Conservation (phyloP, 495 filamentous ascomycete genomes). For the Aspergillus asperescens region DNA sequence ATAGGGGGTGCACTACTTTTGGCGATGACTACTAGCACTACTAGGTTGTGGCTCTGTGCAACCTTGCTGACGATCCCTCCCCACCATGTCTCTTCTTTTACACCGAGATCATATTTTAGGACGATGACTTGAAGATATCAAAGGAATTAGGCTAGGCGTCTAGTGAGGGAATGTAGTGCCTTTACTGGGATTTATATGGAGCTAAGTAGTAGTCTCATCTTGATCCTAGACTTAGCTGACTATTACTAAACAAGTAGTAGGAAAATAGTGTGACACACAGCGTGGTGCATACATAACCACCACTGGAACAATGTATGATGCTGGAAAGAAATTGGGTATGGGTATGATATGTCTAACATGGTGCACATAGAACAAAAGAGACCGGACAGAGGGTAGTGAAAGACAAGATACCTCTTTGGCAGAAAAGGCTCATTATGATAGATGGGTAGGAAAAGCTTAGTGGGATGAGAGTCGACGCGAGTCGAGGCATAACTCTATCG, state of each 20-base stretch:
- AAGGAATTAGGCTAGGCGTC: too few species aligned
- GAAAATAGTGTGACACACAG: conserved; percentile 10
- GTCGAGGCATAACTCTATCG: conserved; percentile 8
- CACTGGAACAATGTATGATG: conserved; percentile 9
- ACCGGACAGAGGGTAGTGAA: conserved; percentile 9
- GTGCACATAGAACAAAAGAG: conserved; percentile 21
- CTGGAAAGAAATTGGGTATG: conserved; percentile 15
- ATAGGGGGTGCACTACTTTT: conserved; percentile 5
- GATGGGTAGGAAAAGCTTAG: neutral
- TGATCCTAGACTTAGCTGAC: conserved; percentile 6
- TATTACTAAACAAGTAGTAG: conserved; percentile 23
- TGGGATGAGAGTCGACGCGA: conserved; percentile 1
- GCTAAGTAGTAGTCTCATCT: neutral
- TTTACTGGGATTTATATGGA: too few species aligned
- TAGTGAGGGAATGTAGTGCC: too few species aligned
- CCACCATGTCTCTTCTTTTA: too few species aligned
- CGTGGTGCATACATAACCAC: conserved; percentile 7
- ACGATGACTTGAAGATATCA: too few species aligned
- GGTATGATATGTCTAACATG: conserved; percentile 22
- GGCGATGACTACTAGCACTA: conserved; percentile 11
- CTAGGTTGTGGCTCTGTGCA: too few species aligned
- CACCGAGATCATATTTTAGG: too few species aligned
- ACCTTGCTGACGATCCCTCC: too few species aligned
- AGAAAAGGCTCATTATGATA: neutral
- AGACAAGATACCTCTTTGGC: neutral